Evolutionary conservation across 2,329 filamentous ascomycete species (phyloP).

Genomic region (Pseudonectria foliicola): DNA sequence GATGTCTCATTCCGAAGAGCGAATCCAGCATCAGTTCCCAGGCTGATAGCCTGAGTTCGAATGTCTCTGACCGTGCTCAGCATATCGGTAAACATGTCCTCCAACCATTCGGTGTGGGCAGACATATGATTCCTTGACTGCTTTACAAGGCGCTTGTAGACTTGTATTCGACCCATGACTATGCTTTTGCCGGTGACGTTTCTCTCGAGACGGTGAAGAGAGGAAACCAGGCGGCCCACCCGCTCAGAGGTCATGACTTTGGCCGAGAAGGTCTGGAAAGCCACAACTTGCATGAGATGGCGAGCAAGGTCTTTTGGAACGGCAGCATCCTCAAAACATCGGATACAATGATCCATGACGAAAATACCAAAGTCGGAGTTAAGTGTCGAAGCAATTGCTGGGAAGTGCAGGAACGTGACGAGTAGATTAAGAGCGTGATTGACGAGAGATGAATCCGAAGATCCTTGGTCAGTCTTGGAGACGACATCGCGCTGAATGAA

Average conservation of each 20-base stretch:
- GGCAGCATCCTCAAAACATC: slow-evolving; percentile 59
- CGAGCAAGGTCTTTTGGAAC: slow-evolving; percentile 72
- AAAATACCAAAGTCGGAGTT: slow-evolving; percentile 73
- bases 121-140: slow-evolving; percentile 67
- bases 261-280: slow-evolving; percentile 68
- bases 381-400: slow-evolving; percentile 62
- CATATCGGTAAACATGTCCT: slow-evolving; percentile 75
- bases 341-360: slow-evolving; percentile 73
- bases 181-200: slow-evolving; percentile 75
- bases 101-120: slow-evolving; percentile 68
- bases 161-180: slow-evolving; percentile 64
- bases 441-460: slow-evolving; percentile 60
- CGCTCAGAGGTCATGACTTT: slow-evolving; percentile 68
- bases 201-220: slow-evolving; percentile 65
- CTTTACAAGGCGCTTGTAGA: slow-evolving; percentile 70
- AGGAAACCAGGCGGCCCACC: slow-evolving; percentile 61
- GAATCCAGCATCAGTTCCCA: slow-evolving; percentile 66
- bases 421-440: slow-evolving; percentile 74
- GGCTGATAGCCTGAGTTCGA: slow-evolving; percentile 62
- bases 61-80: slow-evolving; percentile 73
- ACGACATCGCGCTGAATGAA: slow-evolving; percentile 80
- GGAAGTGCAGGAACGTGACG: slow-evolving; percentile 67
- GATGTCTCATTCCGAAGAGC: slow-evolving; percentile 61
- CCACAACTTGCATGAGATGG: slow-evolving; percentile 73
- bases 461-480: slow-evolving; percentile 48